Evolutionary conservation across 495 filamentous ascomycete genomes (phyloP), one percentile per base, ranked within the genome.

Genomic region (Neurospora sp.): DNA sequence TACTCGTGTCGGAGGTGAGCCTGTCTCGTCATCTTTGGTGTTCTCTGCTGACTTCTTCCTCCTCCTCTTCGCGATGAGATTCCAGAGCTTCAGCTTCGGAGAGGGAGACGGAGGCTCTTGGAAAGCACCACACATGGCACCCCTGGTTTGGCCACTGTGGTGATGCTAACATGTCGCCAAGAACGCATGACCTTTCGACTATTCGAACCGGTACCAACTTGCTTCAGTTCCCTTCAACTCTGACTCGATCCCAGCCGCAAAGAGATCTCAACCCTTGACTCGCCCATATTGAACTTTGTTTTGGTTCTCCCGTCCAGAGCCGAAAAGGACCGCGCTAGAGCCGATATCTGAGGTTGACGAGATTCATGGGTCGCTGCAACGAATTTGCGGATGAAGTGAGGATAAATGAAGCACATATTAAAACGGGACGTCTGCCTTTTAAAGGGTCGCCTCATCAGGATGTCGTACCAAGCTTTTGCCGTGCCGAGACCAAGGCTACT

Each of bases 341-440:
- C 54, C 54, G 27, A 66, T 66, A 18, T 66, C 14, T 66, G 23
- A 72, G 71, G 75, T 72, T 66, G 70, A 59, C 72, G 74, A 72
- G 42, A 62, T 73, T 41, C 69, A 70, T 69, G 70, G 74, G 77
- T 78, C 75, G 70, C 74, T 74, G 75, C 73, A 46, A 73, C 72
- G 77, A 85, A 85, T 84, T 83, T 85, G 77, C 84, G 84, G 83
- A 76, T 85, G 83, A 85, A 85, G 82, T 82, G 78, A 78, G 79
- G 80, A 84, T 85, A 85, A 84, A 85, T 85, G 81, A 84, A 78
- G 74, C 78, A 78, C 74, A 81, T 80, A 85, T 85, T 85, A 82
- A 82, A 73, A 74, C 71, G 79, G 81, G 77, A 78, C 76, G 73
- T 76, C 74, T 74, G 79, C 73, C 73, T 80, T 78, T 80, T 81